These are phyloP conservation scores for Primulina huaijiensis DNA, from an alignment of 257 asterid species.

Conservation along the genomic window DNA sequence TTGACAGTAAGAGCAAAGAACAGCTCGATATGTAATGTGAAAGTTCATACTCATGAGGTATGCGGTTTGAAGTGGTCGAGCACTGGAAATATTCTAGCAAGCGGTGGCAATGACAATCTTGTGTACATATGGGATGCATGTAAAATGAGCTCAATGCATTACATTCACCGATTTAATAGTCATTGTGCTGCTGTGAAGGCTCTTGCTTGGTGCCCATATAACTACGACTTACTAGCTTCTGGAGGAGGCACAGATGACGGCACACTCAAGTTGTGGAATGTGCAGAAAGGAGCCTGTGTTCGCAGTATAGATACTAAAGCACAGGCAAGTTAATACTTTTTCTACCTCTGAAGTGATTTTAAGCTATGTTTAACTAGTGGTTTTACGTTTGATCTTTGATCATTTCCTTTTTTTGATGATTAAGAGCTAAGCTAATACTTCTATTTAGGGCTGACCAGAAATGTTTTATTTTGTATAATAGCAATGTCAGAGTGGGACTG, in stretches of 20 bases:
- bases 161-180: slow-evolving; percentile 36
- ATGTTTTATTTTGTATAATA: no score
- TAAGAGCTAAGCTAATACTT: no score
- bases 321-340: slow-evolving; percentile 43
- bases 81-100: slow-evolving; percentile 53
- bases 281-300: slow-evolving; percentile 54
- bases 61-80: slow-evolving; percentile 77
- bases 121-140: slow-evolving; percentile 63
- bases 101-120: slow-evolving; percentile 67
- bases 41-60: slow-evolving; percentile 48
- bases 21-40: slow-evolving; percentile 31
- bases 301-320: slow-evolving; percentile 49
- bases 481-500: no score
- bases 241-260: slow-evolving; percentile 74
- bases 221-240: slow-evolving; percentile 58
- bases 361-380: not conserved
- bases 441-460: no score
- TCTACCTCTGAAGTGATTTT: not conserved
- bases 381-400: not conserved
- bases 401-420: no score
- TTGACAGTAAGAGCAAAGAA: slow-evolving; percentile 59
- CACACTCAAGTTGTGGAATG: slow-evolving; percentile 63
- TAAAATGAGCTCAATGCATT: slow-evolving; percentile 49
- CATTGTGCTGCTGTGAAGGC: slow-evolving; percentile 81
- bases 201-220: slow-evolving; percentile 82